phyloP scores from a whole-genome alignment of 192 early-diverging fungal species.

The Gaertneriomyces sp. region DNA sequence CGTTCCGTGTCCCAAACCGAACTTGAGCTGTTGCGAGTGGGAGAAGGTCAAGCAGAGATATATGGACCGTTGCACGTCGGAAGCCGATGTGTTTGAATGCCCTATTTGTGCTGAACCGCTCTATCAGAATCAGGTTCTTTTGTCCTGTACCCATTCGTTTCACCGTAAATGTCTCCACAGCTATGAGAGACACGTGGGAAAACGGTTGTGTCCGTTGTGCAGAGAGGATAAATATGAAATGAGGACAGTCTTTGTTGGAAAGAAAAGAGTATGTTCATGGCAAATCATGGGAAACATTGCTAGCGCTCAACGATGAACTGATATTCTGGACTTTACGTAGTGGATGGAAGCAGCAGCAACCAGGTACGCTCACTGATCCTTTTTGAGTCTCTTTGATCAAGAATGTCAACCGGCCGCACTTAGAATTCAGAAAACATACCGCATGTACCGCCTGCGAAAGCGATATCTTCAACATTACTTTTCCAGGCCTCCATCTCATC shows the following conservation, averaged over 20 bases:
- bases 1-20: constrained; percentile 1
- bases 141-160: constrained; percentile 20
- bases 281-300: neutral
- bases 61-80: neutral
- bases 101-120: constrained; percentile 27
- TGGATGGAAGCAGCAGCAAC: neutral
- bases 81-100: neutral
- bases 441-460: constrained; percentile 6
- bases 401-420: neutral
- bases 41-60: constrained; percentile 2
- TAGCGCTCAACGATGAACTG: neutral
- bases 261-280: neutral
- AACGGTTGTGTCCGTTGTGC: constrained; percentile 20
- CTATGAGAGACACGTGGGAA: constrained; percentile 17
- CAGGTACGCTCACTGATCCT: neutral
- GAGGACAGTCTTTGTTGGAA: constrained; percentile 12
- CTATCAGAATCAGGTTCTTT: constrained; percentile 13
- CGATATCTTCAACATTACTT: neutral
- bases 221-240: constrained; percentile 24
- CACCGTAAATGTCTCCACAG: constrained; percentile 21
- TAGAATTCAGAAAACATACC: constrained; percentile 24
- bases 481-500: constrained; percentile 6
- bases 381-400: too few relatives aligned
- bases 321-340: neutral
- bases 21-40: constrained; percentile 6